Percentiles rank a stretch among this genome's conserved stretches.
Evolutionary conservation across 768 basidiomycete species (phyloP).

Genomic region (Boletus rubescentipes): DNA sequence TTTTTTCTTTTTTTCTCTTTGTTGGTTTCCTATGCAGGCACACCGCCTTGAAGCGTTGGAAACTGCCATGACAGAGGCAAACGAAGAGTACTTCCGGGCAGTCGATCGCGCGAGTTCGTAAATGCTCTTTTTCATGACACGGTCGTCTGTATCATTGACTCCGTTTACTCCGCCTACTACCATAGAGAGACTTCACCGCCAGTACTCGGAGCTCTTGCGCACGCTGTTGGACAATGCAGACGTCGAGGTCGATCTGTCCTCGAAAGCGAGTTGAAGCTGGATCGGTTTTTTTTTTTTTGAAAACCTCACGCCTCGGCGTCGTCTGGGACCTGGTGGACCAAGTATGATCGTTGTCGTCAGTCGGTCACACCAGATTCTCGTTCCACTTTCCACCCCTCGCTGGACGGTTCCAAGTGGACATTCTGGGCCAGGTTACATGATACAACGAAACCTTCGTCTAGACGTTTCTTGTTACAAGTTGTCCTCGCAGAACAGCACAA

Average conservation of each 20-base stretch:
- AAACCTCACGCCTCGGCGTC: background rate
- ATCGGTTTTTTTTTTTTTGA: background rate
- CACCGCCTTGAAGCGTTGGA: constrained; percentile 66
- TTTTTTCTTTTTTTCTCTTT: too few relatives aligned
- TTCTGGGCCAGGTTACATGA: background rate
- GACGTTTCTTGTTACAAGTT: background rate
- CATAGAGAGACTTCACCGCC: constrained; percentile 57
- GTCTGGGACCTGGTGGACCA: background rate
- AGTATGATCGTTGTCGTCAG: background rate
- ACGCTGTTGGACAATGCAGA: constrained; percentile 59
- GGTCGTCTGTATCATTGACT: background rate
- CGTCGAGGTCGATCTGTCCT: constrained; percentile 24
- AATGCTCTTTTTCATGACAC: background rate
- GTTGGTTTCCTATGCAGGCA: constrained; percentile 43
- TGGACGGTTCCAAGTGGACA: background rate
- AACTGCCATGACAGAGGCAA: constrained; percentile 66
- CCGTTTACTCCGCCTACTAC: background rate
- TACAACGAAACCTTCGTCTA: background rate
- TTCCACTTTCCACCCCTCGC: background rate
- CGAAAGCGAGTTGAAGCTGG: background rate
- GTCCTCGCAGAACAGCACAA: background rate
- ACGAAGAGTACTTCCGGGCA: constrained; percentile 72
- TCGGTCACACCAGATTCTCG: too few relatives aligned
- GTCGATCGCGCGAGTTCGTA: constrained; percentile 75
- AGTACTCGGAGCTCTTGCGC: constrained; percentile 58